Conservation (phyloP, 371 early-diverging fungal species). For the Vittaforma corneae region DNA sequence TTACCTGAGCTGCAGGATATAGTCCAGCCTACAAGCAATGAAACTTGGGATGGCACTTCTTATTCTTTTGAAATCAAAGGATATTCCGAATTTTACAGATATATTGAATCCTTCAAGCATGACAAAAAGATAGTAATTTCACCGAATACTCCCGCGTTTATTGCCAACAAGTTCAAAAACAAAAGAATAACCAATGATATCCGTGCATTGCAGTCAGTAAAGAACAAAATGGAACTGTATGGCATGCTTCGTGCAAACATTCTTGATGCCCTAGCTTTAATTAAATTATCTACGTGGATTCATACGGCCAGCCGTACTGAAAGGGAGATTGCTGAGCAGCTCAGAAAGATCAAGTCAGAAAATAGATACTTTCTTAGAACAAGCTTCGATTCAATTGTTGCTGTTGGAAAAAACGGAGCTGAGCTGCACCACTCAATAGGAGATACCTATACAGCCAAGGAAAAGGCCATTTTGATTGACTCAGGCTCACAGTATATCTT, state of each 20-base stretch:
- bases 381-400: slow-evolving; percentile 94
- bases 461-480: slow-evolving; percentile 80
- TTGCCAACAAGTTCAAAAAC: slow-evolving; percentile 57
- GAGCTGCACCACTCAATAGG: slow-evolving; percentile 92
- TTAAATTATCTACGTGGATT: slow-evolving; percentile 67
- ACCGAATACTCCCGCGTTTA: slow-evolving; percentile 61
- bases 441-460: slow-evolving; percentile 62
- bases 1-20: slow-evolving; percentile 58
- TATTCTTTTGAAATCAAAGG: slow-evolving; percentile 26
- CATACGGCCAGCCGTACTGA: slow-evolving; percentile 60
- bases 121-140: slow-evolving; percentile 39
- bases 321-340: slow-evolving; percentile 67
- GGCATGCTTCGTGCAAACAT: slow-evolving; percentile 82
- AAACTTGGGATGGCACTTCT: too few species aligned
- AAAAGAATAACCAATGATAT: slow-evolving; percentile 19
- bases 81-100: slow-evolving; percentile 43
- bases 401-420: slow-evolving; percentile 83
- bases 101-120: slow-evolving; percentile 11
- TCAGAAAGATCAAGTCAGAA: slow-evolving; percentile 64
- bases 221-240: slow-evolving; percentile 74
- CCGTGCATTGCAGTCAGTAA: slow-evolving; percentile 53
- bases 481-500: slow-evolving; percentile 83
- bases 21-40: too few species aligned
- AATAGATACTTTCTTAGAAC: slow-evolving; percentile 61
- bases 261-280: slow-evolving; percentile 78